A percentile compares a stretch with the other conserved stretches of the same genome.
Conservation (phyloP, 129 eudicot genomes). For the Lactuca sativa region DNA sequence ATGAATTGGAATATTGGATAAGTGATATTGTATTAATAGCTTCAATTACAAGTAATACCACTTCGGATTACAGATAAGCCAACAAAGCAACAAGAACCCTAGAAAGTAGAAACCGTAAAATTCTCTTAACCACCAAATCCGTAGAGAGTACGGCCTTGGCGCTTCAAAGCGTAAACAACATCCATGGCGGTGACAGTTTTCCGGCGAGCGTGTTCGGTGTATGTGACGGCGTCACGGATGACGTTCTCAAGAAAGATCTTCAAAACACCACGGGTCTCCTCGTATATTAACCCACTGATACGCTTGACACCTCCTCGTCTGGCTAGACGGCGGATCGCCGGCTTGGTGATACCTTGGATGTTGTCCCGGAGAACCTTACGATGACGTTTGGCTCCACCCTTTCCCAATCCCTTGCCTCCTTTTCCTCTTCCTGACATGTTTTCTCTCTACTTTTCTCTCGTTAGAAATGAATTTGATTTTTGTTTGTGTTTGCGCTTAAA, state of each 20-base stretch:
- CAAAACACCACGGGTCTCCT: background rate
- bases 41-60: background rate
- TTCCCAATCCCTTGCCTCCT: slow-evolving; percentile 8
- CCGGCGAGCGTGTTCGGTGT: background rate
- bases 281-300: background rate
- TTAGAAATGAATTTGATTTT: background rate
- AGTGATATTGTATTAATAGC: background rate
- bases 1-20: too few relatives aligned
- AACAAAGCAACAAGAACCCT: background rate
- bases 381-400: background rate
- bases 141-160: background rate
- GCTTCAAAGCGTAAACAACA: background rate
- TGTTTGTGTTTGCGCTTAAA: background rate
- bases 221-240: background rate
- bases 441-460: background rate
- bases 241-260: background rate
- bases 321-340: background rate
- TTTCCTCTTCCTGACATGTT: slow-evolving; percentile 9
- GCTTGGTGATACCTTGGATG: background rate
- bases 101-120: background rate
- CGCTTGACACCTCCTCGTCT: slow-evolving; percentile 7
- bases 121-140: background rate
- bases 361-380: background rate
- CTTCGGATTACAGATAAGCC: background rate
- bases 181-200: background rate